Conservation (phyloP, 768 basidiomycete genomes). For the Trametes sanguinea region DNA sequence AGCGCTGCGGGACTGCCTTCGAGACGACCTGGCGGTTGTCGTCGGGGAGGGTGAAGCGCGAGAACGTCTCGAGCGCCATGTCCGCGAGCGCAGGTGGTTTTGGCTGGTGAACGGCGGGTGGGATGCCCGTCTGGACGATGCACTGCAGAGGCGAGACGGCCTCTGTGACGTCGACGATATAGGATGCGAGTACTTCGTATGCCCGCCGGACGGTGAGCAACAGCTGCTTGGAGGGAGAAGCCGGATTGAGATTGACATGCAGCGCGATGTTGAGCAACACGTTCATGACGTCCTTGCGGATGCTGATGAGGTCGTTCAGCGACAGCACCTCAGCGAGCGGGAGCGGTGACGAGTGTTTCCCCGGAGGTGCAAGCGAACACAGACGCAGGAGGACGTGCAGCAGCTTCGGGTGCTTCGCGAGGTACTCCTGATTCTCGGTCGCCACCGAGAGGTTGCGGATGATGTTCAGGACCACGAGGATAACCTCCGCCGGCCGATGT, state of each 20-base stretch:
- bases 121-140: conserved; percentile 53
- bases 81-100: conserved; percentile 53
- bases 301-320: conserved; percentile 64
- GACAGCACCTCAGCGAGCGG: conserved; percentile 64
- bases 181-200: conserved; percentile 71
- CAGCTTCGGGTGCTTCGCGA: conserved; percentile 65
- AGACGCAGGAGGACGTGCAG: conserved; percentile 69
- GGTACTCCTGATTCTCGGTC: conserved; percentile 65
- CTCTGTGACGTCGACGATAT: conserved; percentile 70
- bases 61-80: conserved; percentile 81
- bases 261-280: conserved; percentile 65
- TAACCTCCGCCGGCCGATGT: conserved; percentile 67
- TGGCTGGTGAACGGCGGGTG: conserved; percentile 37
- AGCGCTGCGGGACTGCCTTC: conserved; percentile 54
- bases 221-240: conserved; percentile 42
- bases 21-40: conserved; percentile 75
- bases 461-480: conserved; percentile 74
- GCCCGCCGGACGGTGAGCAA: conserved; percentile 55
- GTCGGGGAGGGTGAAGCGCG: conserved; percentile 76
- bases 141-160: conserved; percentile 61
- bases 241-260: conserved; percentile 49
- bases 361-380: conserved; percentile 48
- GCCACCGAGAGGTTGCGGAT: conserved; percentile 84
- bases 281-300: conserved; percentile 78
- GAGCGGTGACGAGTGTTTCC: conserved; percentile 26